phyloP scores from a whole-genome alignment of 2,329 filamentous ascomycete genomes.

The Microcyclosporella mali region DNA sequence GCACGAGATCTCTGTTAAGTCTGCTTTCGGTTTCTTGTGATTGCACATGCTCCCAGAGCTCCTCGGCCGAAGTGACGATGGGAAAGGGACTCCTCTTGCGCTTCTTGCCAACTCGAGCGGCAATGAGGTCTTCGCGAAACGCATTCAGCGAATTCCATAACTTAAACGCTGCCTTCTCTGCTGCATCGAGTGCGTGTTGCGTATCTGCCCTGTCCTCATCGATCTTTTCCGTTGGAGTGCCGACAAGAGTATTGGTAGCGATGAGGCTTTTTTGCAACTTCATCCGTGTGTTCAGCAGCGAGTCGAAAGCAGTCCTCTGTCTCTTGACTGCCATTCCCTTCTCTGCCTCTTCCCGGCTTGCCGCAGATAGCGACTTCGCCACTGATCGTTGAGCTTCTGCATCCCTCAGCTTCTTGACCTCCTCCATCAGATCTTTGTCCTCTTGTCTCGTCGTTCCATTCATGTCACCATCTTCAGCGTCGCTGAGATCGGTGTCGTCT shows the following conservation, averaged over 20 bases:
- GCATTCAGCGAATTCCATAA: constrained; percentile 74
- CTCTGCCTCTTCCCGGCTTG: constrained; percentile 67
- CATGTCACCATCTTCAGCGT: constrained; percentile 37
- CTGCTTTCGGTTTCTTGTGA: constrained; percentile 55
- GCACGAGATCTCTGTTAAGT: constrained; percentile 59
- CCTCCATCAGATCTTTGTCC: constrained; percentile 28
- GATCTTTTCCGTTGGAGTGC: constrained; percentile 27
- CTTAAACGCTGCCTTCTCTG: constrained; percentile 77
- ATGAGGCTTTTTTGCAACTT: constrained; percentile 87
- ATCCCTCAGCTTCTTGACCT: constrained; percentile 45
- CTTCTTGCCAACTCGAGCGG: constrained; percentile 53
- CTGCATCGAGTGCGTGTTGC: constrained; percentile 57
- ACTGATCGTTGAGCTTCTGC: constrained; percentile 56
- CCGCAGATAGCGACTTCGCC: constrained; percentile 57
- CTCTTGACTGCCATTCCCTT: constrained; percentile 83
- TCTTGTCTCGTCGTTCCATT: constrained; percentile 42
- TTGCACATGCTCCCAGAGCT: constrained; percentile 68
- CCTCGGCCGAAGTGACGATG: constrained; percentile 52
- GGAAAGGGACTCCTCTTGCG: constrained; percentile 49
- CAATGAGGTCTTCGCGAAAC: constrained; percentile 57
- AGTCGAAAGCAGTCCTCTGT: constrained; percentile 81
- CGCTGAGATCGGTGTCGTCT: constrained; percentile 40
- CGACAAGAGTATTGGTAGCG: constrained; percentile 66
- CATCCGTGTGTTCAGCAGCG: constrained; percentile 82
- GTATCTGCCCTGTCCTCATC: constrained; percentile 36